Evolutionary conservation across 768 basidiomycete species (phyloP).

Genomic region (Russula lepida): DNA sequence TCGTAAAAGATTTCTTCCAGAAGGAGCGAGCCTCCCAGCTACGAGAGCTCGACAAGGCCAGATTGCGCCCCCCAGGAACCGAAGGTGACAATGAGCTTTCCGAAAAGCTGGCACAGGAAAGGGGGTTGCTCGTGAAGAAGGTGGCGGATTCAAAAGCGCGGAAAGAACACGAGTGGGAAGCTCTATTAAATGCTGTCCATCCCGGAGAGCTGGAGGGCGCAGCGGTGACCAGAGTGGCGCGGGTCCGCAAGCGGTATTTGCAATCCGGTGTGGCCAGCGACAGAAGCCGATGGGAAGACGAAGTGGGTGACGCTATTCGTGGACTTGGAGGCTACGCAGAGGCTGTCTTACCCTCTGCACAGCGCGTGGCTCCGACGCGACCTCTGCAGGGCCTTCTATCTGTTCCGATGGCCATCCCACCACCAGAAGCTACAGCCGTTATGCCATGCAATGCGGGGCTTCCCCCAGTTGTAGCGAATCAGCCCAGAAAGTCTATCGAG

Average conservation of each 20-base stretch:
- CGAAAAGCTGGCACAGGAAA: slow-evolving; percentile 37
- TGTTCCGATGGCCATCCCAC: background rate
- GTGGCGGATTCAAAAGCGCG: slow-evolving; percentile 51
- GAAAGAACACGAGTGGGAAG: slow-evolving; percentile 60
- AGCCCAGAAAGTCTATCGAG: slow-evolving; percentile 45
- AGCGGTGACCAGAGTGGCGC: slow-evolving; percentile 42
- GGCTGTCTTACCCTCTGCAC: slow-evolving; percentile 34
- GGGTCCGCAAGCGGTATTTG: slow-evolving; percentile 49
- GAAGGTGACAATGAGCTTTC: slow-evolving; percentile 22
- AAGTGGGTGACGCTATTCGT: slow-evolving; percentile 46
- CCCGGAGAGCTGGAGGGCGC: slow-evolving; percentile 43
- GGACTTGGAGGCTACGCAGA: slow-evolving; percentile 46
- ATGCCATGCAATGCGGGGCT: slow-evolving; percentile 22
- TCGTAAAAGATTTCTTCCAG: slow-evolving; percentile 39
- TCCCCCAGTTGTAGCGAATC: slow-evolving; percentile 35
- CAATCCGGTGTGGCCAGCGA: slow-evolving; percentile 47
- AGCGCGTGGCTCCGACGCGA: slow-evolving; percentile 8
- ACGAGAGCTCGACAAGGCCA: slow-evolving; percentile 20
- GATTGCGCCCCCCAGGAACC: slow-evolving; percentile 6
- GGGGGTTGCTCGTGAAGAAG: slow-evolving; percentile 50
- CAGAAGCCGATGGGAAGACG: slow-evolving; percentile 51
- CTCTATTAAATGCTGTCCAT: slow-evolving; percentile 46
- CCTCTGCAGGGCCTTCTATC: background rate
- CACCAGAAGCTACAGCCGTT: slow-evolving; percentile 1
- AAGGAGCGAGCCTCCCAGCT: slow-evolving; percentile 24